Evolutionary conservation across 23 red algal species (phyloP), one percentile per base, ranked within the genome.

Genomic region (Gracilaria domingensis): DNA sequence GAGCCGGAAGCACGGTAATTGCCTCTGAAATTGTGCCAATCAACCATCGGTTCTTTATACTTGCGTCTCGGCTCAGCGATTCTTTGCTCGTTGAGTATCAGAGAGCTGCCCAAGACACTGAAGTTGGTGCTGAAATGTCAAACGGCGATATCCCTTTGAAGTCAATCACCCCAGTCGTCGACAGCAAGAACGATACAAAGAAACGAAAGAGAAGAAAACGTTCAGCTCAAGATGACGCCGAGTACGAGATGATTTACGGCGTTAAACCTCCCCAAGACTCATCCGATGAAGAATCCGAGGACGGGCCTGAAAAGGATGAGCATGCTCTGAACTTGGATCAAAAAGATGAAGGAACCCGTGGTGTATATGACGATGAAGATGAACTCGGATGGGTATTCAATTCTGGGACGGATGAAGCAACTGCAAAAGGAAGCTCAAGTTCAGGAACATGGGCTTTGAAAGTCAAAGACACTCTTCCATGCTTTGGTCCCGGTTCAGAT

Each of bases 401-500:
- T 47, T 91, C 88, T 72, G 85, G 51, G 12, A 61, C 85, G 29
- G 85, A 67, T 79, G 75, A 57, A 60, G 29, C 54, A 29, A 35
- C 33, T 36, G 21, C 59, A 23, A 34, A 76, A 30, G 26, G 38
- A 3, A 82, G 25, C n/a, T 55, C 20, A 25, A 54, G 75, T 23
- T 33, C 88, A 18, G 81, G 91, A 42, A 81, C 70, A 16, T 94
- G 91, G 91, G 80, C 91, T 54, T 74, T 94, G 35, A 86, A 78
- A 56, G 91, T 94, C 28, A 85, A 87, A 69, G 91, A 94, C 38
- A 87, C 91, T 54, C 50, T 94, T 3, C 34, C 82, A 18, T 85
- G 91, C 20, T 94, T 86, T 86, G 91, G 91, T 23, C 91, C 91
- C 25, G 91, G 80, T 55, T 67, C 91, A 40, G 91, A 94, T 79